Base-by-base conservation (phyloP, 208 protist species). In the Novymonas esmeraldas region DNA sequence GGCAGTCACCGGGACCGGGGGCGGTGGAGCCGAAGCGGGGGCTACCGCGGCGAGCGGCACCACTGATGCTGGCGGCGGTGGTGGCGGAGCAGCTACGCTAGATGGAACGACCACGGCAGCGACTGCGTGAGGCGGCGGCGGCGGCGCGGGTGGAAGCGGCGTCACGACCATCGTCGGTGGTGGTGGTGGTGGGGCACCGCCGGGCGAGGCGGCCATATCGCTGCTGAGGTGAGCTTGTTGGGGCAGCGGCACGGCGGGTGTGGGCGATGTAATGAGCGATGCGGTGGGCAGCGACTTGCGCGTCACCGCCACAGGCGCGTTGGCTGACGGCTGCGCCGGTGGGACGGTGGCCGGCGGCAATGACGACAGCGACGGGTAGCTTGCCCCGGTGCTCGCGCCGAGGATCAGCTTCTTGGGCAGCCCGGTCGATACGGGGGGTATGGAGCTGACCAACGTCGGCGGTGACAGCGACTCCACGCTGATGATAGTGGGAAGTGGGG, bases 211-310 rank as follows among this genome's bases (percentile, higher is more conserved):
- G 3, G 2, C 29, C 33, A 10, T 13, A 44, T 1, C 34, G 38
- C 22, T 46, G 38, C 20, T 46, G 24, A 28, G 41, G 24, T 3
- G 22, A 14, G 39, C 22, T 62, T n/a, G 6, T 26, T 49, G 13
- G 26, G 56, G 41, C 24, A 22, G 39, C 22, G 33, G n/a, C 9
- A n/a, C 33, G 36, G 14, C 31, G 31, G 52, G 31, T 0, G 13
- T 7, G n/a, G 29, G 52, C 13, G 55, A 48, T 22, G 66, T 34
- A 29, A 42, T 34, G 4, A 65, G 44, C 18, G 29, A n/a, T 14
- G 39, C 48, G 38, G 3, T 66, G n/a, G 67, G 41, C 3, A 55
- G n/a, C 22, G 67, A 66, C 39, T 73, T 66, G 67, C 67, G 49
- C 51, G 34, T 38, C 41, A 42, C 66, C 2, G 38, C 38, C 11